A percentile compares a stretch with the other conserved stretches of the same genome.
Evolutionary conservation across 2,329 filamentous ascomycete genomes (phyloP).

Genomic region (Reticulascus tulasneorum): DNA sequence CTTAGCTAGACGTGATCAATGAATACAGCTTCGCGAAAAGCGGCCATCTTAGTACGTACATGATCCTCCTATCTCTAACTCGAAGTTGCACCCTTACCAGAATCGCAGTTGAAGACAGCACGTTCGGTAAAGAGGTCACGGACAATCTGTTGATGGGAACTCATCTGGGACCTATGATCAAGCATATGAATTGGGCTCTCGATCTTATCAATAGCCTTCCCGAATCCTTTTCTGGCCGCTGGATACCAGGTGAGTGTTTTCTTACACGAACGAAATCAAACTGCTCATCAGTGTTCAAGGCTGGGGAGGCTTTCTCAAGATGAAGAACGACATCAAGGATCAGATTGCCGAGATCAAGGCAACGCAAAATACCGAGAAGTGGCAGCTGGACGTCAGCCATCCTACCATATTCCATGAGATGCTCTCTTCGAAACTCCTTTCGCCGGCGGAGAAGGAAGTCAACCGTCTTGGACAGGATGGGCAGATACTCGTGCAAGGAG

Average conservation of each 20-base stretch:
- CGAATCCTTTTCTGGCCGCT: slow-evolving; percentile 29
- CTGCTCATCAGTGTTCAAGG: slow-evolving; percentile 21
- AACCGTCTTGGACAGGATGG: slow-evolving; percentile 33
- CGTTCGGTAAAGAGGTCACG: slow-evolving; percentile 31
- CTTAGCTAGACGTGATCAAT: slow-evolving; percentile 32
- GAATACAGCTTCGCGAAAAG: slow-evolving; percentile 34
- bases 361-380: slow-evolving; percentile 27
- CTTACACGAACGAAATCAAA: slow-evolving; percentile 13
- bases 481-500: slow-evolving; percentile 32
- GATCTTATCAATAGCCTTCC: slow-evolving; percentile 30
- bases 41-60: slow-evolving; percentile 24
- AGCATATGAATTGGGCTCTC: slow-evolving; percentile 31
- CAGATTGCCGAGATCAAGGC: slow-evolving; percentile 31
- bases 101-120: slow-evolving; percentile 24
- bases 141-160: slow-evolving; percentile 32
- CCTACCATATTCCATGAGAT: slow-evolving; percentile 33
- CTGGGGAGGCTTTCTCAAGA: slow-evolving; percentile 33
- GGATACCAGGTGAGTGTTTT: slow-evolving; percentile 22
- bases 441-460: slow-evolving; percentile 28
- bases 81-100: neutral
- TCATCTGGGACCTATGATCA: slow-evolving; percentile 30
- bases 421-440: slow-evolving; percentile 25
- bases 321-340: slow-evolving; percentile 32
- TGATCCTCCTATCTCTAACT: slow-evolving; percentile 3
- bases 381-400: slow-evolving; percentile 27